Evolutionary conservation across 345 rosid species (phyloP), one percentile per base, ranked within the genome.

Genomic region (Populus tremula): DNA sequence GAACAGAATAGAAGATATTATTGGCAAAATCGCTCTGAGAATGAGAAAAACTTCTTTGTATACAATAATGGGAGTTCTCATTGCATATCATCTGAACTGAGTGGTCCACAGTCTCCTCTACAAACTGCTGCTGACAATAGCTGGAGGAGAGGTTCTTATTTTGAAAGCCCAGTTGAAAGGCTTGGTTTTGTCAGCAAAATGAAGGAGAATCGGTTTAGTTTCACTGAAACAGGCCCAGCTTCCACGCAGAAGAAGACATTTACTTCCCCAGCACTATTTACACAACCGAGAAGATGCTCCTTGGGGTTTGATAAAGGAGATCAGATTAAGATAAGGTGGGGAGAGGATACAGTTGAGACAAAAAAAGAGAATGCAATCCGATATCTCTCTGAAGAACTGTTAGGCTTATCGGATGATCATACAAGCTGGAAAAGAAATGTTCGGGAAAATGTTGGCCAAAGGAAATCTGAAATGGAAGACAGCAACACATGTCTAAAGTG

Each of bases 261-360:
- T 73, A 70, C 35, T 80, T 77, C 85, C 12, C 86, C 87, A 18
- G 77, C 82, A 27, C 75, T 81, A 36, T 77, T 72, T 39, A 73
- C 84, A 16, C 84, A 77, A 70, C 84, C 84, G n/a, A 81, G 75
- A 64, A 61, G 50, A 14, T 69, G 43, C 63, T 21, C 69, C 12
- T 61, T 35, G 61, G 76, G 75, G 17, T 66, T 25, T 13, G 33
- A 64, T 62, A 23, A 72, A 18, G 64, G 71, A 53, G 73, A 73
- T 62, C 77, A 77, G 56, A 80, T 76, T 71, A 66, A 67, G 56
- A 69, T 8, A 53, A 79, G 23, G 73, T 71, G 82, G 80, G 85
- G 76, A 59, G 80, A 82, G 72, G 68, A 77, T 67, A 8, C 54
- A 67, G 62, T 47, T 70, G 71, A 36, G 70, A 47, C 53, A 47